Evolutionary conservation across 139 green algal species (phyloP).

Genomic region (Haematococcus sp.): DNA sequence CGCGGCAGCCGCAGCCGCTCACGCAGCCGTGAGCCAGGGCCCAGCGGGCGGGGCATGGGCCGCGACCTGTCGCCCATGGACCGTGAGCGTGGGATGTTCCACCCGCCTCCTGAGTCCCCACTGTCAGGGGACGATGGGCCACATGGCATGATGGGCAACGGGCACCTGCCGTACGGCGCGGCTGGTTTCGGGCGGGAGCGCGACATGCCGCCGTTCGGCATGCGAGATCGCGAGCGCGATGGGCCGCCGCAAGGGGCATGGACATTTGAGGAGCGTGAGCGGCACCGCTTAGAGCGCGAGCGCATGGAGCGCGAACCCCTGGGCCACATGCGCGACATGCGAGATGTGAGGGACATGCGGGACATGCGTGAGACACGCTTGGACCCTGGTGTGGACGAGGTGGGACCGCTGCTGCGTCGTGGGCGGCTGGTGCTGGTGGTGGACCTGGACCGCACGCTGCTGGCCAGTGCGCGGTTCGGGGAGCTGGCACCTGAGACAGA

Average conservation of each 20-base stretch:
- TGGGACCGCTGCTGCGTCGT: slow-evolving; percentile 8
- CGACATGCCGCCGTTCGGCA: too few species aligned
- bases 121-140: background rate
- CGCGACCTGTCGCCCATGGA: too few species aligned
- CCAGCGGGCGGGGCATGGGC: too few species aligned
- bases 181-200: too few species aligned
- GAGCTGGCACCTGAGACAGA: slow-evolving; percentile 39
- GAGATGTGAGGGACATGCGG: too few species aligned
- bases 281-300: slow-evolving; percentile 1
- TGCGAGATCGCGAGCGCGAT: too few species aligned
- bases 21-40: background rate
- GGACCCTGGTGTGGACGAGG: background rate
- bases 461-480: slow-evolving; percentile 67
- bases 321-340: too few species aligned
- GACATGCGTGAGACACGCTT: too few species aligned
- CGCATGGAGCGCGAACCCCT: background rate
- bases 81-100: background rate
- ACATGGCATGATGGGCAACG: background rate
- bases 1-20: background rate
- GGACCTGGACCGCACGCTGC: slow-evolving; percentile 93
- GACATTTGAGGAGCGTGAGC: slow-evolving; percentile 9
- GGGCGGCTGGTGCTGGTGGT: slow-evolving; percentile 71
- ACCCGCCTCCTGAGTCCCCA: slow-evolving; percentile 17
- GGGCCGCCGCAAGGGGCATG: background rate
- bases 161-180: background rate